phyloP scores from a whole-genome alignment of 257 asterid species.

The Solanum appendiculatum region DNA sequence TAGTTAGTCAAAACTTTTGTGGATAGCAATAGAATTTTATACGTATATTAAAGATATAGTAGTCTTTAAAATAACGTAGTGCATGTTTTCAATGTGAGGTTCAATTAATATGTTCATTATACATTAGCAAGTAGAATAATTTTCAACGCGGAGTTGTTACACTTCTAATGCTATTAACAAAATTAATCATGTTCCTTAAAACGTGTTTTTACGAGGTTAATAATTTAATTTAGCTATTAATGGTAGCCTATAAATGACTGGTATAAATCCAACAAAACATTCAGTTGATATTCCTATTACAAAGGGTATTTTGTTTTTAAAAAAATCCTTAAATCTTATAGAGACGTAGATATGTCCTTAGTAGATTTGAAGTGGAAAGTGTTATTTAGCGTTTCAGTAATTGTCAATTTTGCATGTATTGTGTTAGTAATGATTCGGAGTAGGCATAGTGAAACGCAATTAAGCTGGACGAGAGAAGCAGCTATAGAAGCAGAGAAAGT shows the following conservation, averaged over 20 bases:
- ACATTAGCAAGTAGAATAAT: not conserved
- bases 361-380: not conserved
- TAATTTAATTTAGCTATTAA: too few species aligned
- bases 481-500: conserved; percentile 58
- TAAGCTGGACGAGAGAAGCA: conserved; percentile 45
- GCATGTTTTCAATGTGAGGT: not conserved
- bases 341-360: not conserved
- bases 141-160: not conserved
- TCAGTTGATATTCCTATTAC: not conserved
- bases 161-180: not conserved
- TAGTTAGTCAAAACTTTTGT: too few species aligned
- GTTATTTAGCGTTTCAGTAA: not conserved
- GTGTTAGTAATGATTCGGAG: not conserved
- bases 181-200: not conserved
- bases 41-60: too few species aligned
- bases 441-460: not conserved
- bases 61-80: too few species aligned
- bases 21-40: too few species aligned
- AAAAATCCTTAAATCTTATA: not conserved
- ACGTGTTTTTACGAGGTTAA: not conserved
- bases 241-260: not conserved
- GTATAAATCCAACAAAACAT: not conserved
- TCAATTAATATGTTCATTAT: not conserved
- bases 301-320: not conserved
- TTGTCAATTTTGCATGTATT: not conserved